Evolutionary conservation across 805 yeast species (phyloP), one percentile per base, ranked within the genome.

Genomic region (Zygosaccharomyces gambellarensis): DNA sequence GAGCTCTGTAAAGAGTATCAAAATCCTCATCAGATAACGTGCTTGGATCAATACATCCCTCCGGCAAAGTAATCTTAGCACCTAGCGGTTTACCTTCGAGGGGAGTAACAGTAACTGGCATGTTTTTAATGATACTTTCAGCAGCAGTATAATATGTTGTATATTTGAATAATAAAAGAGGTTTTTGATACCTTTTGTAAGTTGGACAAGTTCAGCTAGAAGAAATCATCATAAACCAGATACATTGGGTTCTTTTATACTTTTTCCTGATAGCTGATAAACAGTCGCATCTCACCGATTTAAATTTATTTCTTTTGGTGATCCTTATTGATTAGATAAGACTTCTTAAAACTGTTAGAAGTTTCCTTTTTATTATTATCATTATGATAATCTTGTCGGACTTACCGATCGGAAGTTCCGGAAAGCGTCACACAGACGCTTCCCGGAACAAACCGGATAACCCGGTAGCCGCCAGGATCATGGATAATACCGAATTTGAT

Each of bases 41-140:
- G 3, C 87, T 75, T 12, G 96, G 96, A 68, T 88, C 95, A 48
- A 79, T 81, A 51, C 85, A 77, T 55, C 85, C 84, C 3, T 65
- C 64, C 31, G 96, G 96, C 38, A 88, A 69, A 5, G 65, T 69
- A 42, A 89, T 71, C 11, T 70, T 68, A 47, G 94, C 92, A 39
- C 96, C 96, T 57, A 88, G 77, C 23, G 83, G 81, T 28, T 54
- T 45, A 11, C 56, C 58, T 41, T 51, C 59, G 25, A 61, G 45
- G 21, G 59, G 59, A 3, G 56, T 54, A 19, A 61, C 57, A 5
- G 53, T 47, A 19, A 61, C 32, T 30, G 58, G 53, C 56, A 59
- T 59, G 6, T 23, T 30, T 21, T 21, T 30, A 25, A 25, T 25
- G 28, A 25, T 25, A 25, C 6, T 6, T 25, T 25, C 9, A 25